phyloP scores from a whole-genome alignment of 2,329 filamentous ascomycete genomes.

The Aspergillus glaucus region DNA sequence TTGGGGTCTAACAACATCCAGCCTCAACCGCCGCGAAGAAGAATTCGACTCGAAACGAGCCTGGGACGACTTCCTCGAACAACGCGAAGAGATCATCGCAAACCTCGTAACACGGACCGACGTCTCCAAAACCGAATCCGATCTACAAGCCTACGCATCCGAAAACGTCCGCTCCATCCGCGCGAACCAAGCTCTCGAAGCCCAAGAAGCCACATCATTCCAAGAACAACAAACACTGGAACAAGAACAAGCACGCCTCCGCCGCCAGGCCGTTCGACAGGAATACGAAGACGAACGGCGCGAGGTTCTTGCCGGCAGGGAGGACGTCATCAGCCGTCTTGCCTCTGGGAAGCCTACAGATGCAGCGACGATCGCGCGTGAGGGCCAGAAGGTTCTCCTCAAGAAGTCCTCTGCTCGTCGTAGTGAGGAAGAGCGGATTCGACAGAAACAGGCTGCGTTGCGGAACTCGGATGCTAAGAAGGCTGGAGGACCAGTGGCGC shows the following conservation, averaged over 20 bases:
- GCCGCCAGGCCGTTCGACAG: constrained; percentile 56
- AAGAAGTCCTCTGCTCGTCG: constrained; percentile 64
- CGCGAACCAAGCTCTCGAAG: constrained; percentile 44
- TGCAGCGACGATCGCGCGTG: constrained; percentile 50
- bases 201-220: constrained; percentile 43
- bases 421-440: constrained; percentile 46
- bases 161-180: constrained; percentile 59
- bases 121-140: constrained; percentile 55
- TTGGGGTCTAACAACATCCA: constrained; percentile 26
- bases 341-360: constrained; percentile 56
- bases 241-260: constrained; percentile 58
- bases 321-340: constrained; percentile 65
- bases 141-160: constrained; percentile 64
- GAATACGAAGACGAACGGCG: constrained; percentile 67
- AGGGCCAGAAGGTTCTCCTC: constrained; percentile 56
- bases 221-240: constrained; percentile 50
- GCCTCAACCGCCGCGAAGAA: constrained; percentile 83
- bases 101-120: constrained; percentile 72
- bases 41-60: constrained; percentile 80
- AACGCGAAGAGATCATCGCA: constrained; percentile 83
- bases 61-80: constrained; percentile 93
- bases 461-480: constrained; percentile 29
- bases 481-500: constrained; percentile 10
- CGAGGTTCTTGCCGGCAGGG: constrained; percentile 56
- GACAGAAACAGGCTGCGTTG: constrained; percentile 39